phyloP scores from a whole-genome alignment of 805 yeast genomes.

The Saccharomycopsis fibuligera region DNA sequence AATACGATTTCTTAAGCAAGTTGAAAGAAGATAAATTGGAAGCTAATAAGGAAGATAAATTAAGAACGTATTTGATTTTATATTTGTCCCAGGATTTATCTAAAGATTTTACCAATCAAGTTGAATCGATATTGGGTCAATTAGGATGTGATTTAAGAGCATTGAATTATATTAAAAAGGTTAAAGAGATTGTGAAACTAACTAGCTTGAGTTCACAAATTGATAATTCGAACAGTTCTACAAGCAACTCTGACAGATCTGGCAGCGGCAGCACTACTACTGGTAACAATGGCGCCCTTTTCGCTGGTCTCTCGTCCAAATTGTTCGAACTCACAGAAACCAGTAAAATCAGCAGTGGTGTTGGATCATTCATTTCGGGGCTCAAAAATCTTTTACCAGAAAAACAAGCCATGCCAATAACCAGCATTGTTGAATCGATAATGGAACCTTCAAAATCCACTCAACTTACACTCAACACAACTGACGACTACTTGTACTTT shows the following conservation, averaged over 20 bases:
- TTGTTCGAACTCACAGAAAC: slow-evolving; percentile 80
- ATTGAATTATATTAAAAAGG: slow-evolving; percentile 66
- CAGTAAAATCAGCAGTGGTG: slow-evolving; percentile 69
- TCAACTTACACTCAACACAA: slow-evolving; percentile 56
- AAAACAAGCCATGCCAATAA: slow-evolving; percentile 80
- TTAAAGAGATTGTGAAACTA: slow-evolving; percentile 68
- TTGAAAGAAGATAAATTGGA: slow-evolving; percentile 48
- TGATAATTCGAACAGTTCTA: slow-evolving; percentile 30
- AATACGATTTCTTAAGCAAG: slow-evolving; percentile 53
- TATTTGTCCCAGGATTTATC: slow-evolving; percentile 47
- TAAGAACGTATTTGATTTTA: slow-evolving; percentile 82
- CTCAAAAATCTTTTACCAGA: slow-evolving; percentile 83
- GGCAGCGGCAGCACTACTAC: slow-evolving; percentile 24
- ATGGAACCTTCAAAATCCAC: slow-evolving; percentile 74
- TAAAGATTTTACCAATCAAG: slow-evolving; percentile 47
- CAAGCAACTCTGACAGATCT: slow-evolving; percentile 24
- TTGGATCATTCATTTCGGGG: slow-evolving; percentile 83
- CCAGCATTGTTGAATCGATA: slow-evolving; percentile 84
- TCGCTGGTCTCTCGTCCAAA: slow-evolving; percentile 69
- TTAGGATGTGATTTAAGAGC: slow-evolving; percentile 59
- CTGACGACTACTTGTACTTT: slow-evolving; percentile 85
- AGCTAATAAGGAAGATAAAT: slow-evolving; percentile 54
- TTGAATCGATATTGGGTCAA: slow-evolving; percentile 53
- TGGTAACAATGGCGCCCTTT: slow-evolving; percentile 41
- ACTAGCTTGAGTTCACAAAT: slow-evolving; percentile 33